phyloP scores from a whole-genome alignment of 2,329 filamentous ascomycete species.

The Pseudogymnoascus sp. region DNA sequence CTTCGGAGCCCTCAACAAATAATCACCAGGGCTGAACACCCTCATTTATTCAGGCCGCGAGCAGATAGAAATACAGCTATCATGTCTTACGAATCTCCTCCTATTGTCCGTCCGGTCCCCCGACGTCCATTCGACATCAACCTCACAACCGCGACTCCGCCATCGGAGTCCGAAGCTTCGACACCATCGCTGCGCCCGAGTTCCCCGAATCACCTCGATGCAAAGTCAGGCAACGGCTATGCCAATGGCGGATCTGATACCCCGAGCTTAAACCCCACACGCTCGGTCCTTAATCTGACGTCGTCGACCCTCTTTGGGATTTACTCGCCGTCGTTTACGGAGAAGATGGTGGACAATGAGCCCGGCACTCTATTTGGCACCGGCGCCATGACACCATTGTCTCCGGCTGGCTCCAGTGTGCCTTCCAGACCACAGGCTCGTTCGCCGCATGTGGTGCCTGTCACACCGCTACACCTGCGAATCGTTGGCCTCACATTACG shows the following conservation, averaged over 20 bases:
- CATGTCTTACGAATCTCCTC: constrained; percentile 34
- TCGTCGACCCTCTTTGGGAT: constrained; percentile 87
- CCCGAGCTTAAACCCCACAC: constrained; percentile 53
- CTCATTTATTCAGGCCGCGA: not conserved
- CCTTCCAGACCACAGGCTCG: constrained; percentile 7
- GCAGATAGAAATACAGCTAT: constrained; percentile 16
- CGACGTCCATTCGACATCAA: constrained; percentile 61
- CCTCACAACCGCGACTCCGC: constrained; percentile 38
- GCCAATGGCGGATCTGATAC: constrained; percentile 21
- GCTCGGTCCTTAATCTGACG: constrained; percentile 78
- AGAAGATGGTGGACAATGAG: constrained; percentile 42
- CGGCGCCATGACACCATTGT: constrained; percentile 60
- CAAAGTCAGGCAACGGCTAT: constrained; percentile 39
- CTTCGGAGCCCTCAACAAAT: not conserved
- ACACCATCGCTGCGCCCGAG: constrained; percentile 39
- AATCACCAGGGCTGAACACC: not conserved
- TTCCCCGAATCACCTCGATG: constrained; percentile 54
- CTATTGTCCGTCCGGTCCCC: constrained; percentile 60
- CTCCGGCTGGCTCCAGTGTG: constrained; percentile 33
- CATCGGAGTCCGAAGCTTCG: constrained; percentile 31
- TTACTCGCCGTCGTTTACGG: constrained; percentile 60
- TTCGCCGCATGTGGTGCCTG: not conserved
- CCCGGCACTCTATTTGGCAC: constrained; percentile 68
- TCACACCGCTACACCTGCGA: constrained; percentile 1
- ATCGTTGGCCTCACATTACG: constrained; percentile 44